These are phyloP conservation scores for Thuja plicata DNA, from an alignment of 83 land plant genomes.

Conservation along the genomic window DNA sequence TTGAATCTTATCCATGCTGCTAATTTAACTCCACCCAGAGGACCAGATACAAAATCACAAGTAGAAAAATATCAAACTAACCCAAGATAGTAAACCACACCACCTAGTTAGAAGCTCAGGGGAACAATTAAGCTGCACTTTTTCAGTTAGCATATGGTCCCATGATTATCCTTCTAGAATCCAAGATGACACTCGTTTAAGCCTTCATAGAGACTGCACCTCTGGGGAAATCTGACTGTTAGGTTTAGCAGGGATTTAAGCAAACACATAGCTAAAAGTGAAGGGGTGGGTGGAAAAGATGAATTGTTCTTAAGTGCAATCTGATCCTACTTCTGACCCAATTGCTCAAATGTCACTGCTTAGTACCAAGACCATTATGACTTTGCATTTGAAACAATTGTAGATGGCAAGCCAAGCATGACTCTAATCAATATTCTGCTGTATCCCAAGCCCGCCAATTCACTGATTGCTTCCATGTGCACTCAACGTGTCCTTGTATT, in stretches of 20 bases:
- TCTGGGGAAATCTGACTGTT: conserved; percentile 1
- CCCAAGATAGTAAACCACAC: neutral
- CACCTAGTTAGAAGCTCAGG: neutral
- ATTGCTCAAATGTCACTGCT: neutral
- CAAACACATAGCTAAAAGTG: neutral
- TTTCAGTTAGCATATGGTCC: conserved; percentile 1
- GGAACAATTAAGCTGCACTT: neutral
- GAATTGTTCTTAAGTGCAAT: neutral
- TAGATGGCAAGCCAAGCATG: conserved; percentile 2
- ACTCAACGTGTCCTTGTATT: conserved; percentile 9
- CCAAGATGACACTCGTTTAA: neutral
- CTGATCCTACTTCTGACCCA: conserved; percentile 10
- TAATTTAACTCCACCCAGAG: neutral
- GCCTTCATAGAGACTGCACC: neutral
- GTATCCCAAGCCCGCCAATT: neutral
- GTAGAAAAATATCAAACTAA: neutral
- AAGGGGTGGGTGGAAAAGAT: neutral
- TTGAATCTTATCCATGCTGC: neutral
- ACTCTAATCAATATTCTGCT: neutral
- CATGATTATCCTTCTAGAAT: neutral
- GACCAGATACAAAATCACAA: neutral
- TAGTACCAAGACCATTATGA: neutral
- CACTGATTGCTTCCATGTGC: conserved; percentile 15
- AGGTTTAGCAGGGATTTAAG: neutral
- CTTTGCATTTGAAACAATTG: neutral